Base-by-base conservation (phyloP, 768 basidiomycete genomes). In the Rhodotorula toruloides region DNA sequence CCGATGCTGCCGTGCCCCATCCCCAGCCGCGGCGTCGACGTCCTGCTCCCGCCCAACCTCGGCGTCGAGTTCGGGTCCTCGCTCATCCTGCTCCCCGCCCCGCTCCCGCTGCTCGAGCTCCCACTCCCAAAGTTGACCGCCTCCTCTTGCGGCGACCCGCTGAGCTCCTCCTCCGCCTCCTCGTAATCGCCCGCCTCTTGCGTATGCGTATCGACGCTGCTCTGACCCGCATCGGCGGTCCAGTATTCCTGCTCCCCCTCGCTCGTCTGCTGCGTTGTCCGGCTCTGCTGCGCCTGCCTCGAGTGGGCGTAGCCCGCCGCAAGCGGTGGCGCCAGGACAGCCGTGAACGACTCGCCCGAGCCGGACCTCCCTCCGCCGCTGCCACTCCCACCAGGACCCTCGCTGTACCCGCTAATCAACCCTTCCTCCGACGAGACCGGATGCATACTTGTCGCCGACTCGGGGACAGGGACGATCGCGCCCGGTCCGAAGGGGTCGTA, bases 51-150 rank as follows among this genome's bases (percentile, higher is more conserved):
- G n/a, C 44, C 25, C 14, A 43, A 22, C 46, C 55, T 16, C 32
- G 52, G 48, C 53, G 52, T 54, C 42, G 52, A 31, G 16, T 17
- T 27, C 52, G 44, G 25, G 32, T 44, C 40, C 4, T 55, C 54
- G 42, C 42, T 25, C 19, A 22, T 10, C 11, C 17, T 34, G 32
- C 52, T 44, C 37, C 37, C 22, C 25, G 55, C 47, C 60, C 66
- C n/a, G 31, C 47, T 32, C 22, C 40, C 39, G 54, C 62, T 58
- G 37, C 58, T 54, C 54, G 67, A 61, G 21, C 59, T 55, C 34
- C 49, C 40, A 48, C 66, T 61, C 16, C 67, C 67, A 46, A 68
- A 67, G 53, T 67, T 62, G 57, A 67, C 66, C 32, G 56, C 56
- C 39, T 31, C 50, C 27, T 36, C 50, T 11, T 40, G 12, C 34